These are phyloP conservation scores for Letharia columbiana DNA, from an alignment of 495 filamentous ascomycete genomes.

Conservation along the genomic window DNA sequence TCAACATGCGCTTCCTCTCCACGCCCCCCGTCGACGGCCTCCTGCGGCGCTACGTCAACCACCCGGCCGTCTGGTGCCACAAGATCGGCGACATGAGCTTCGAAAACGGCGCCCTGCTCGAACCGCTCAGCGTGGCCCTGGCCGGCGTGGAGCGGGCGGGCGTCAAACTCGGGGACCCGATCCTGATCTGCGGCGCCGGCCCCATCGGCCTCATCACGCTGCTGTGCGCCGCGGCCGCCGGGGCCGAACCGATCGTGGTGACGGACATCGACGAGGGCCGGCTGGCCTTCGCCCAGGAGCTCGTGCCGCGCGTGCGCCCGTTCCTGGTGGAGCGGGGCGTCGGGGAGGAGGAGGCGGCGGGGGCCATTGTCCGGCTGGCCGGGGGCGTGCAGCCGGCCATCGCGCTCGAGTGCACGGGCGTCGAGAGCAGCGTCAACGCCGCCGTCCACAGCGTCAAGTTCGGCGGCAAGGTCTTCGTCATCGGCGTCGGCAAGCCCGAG, in stretches of 20 bases:
- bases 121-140: constrained; percentile 77
- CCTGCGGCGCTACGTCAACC: constrained; percentile 64
- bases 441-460: constrained; percentile 58
- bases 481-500: constrained; percentile 68
- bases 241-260: constrained; percentile 60
- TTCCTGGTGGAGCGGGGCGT: constrained; percentile 51
- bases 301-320: constrained; percentile 51
- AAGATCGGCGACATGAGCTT: constrained; percentile 58
- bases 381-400: constrained; percentile 54
- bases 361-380: constrained; percentile 46
- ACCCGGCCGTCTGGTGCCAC: constrained; percentile 77
- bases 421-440: constrained; percentile 66
- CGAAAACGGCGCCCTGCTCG: constrained; percentile 78
- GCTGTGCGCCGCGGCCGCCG: constrained; percentile 68
- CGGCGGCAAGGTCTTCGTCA: constrained; percentile 80
- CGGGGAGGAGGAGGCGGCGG: constrained; percentile 50
- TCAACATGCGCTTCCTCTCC: constrained; percentile 74
- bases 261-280: constrained; percentile 69
- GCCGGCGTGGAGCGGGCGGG: constrained; percentile 64
- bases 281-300: constrained; percentile 59
- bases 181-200: constrained; percentile 80
- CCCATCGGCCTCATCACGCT: constrained; percentile 74
- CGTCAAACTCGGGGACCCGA: constrained; percentile 58
- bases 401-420: constrained; percentile 78
- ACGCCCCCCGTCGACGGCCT: constrained; percentile 71